Conservation (phyloP, 805 yeast genomes). For the Teunomyces lycoperdinae region DNA sequence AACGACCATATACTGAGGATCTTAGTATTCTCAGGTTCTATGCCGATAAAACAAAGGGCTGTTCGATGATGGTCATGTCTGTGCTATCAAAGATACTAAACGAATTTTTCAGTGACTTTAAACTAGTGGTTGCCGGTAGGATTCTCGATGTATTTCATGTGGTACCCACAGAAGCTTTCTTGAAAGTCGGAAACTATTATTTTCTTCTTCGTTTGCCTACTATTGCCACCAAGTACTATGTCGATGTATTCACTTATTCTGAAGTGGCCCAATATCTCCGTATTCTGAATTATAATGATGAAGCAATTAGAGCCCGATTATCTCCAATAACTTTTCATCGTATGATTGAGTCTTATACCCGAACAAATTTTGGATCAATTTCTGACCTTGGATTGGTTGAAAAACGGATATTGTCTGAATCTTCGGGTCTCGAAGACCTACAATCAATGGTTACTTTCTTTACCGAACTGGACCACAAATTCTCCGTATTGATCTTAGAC, state of each 20-base stretch:
- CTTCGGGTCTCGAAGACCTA: not conserved
- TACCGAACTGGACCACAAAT: not conserved
- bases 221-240: not conserved
- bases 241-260: not conserved
- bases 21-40: slow-evolving; percentile 8
- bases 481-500: not conserved
- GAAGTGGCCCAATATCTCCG: not conserved
- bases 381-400: not conserved
- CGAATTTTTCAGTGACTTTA: slow-evolving; percentile 1
- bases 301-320: not conserved
- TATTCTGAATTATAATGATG: not conserved
- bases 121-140: not conserved
- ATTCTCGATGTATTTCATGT: not conserved
- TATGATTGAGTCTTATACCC: not conserved
- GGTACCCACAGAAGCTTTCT: not conserved
- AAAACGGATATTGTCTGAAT: not conserved
- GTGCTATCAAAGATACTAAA: slow-evolving; percentile 5
- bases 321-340: not conserved
- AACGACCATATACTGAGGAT: slow-evolving; percentile 7
- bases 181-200: not conserved
- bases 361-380: not conserved
- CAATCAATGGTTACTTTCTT: not conserved
- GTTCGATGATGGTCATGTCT: slow-evolving; percentile 6
- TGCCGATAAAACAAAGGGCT: slow-evolving; percentile 8
- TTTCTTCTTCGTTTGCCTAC: not conserved